These are phyloP conservation scores for Xylaria longipes DNA, from an alignment of 495 filamentous ascomycete species.

Conservation along the genomic window DNA sequence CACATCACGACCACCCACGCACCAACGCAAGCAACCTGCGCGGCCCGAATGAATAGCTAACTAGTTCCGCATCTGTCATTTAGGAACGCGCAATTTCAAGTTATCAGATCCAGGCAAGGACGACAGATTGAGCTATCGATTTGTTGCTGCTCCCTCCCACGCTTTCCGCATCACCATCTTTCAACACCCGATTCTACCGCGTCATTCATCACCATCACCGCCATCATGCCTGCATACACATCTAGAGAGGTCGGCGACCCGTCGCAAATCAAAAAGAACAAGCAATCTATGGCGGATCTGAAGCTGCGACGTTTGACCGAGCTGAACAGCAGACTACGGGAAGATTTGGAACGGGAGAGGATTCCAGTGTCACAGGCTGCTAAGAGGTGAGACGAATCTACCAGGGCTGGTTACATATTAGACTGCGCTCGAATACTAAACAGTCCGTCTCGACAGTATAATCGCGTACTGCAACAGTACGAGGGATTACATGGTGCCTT, in stretches of 20 bases:
- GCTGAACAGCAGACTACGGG: slow-evolving; percentile 89
- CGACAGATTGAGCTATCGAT: not conserved
- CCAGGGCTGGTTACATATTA: not conserved
- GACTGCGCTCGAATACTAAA: slow-evolving; percentile 19
- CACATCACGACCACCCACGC: not conserved
- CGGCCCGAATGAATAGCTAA: slow-evolving; percentile 6
- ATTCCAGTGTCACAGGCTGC: slow-evolving; percentile 95
- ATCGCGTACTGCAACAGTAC: slow-evolving; percentile 96
- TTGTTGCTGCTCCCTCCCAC: slow-evolving; percentile 7
- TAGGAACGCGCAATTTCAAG: slow-evolving; percentile 20
- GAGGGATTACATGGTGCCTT: slow-evolving; percentile 98
- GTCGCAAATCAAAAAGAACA: slow-evolving; percentile 87
- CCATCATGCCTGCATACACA: slow-evolving; percentile 61
- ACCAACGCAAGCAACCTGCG: not conserved
- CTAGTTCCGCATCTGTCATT: not conserved
- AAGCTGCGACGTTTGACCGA: slow-evolving; percentile 96
- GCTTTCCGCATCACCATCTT: not conserved
- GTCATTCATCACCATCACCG: slow-evolving; percentile 35
- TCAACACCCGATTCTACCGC: slow-evolving; percentile 11
- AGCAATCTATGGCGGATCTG: slow-evolving; percentile 98
- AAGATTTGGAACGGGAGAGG: slow-evolving; percentile 92
- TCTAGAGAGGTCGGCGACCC: slow-evolving; percentile 65
- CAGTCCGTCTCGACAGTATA: slow-evolving; percentile 62
- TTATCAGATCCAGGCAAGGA: slow-evolving; percentile 13
- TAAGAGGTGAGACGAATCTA: slow-evolving; percentile 69